phyloP scores from a whole-genome alignment of 352 stramenopile genomes.

The Pythium folliculosum region DNA sequence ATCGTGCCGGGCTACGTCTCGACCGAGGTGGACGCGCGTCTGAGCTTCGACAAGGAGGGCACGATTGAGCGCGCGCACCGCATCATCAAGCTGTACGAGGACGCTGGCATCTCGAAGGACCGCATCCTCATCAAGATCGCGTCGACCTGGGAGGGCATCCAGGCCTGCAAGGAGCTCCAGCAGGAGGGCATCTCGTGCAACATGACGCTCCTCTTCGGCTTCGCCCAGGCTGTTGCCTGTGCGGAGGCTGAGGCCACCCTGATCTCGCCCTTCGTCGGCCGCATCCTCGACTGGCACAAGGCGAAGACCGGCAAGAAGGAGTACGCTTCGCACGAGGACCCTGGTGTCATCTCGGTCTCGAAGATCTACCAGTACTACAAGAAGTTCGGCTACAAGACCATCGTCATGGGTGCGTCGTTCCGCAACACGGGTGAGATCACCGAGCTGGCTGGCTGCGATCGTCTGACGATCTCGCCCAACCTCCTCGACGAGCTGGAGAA shows the following conservation, averaged over 20 bases:
- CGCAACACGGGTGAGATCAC: constrained; percentile 97
- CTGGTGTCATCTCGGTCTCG: constrained; percentile 95
- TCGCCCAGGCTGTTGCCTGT: constrained; percentile 95
- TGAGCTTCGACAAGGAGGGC: constrained; percentile 95
- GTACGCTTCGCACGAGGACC: constrained; percentile 95
- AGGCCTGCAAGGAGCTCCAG: constrained; percentile 96
- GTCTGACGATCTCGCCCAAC: constrained; percentile 96
- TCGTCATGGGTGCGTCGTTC: constrained; percentile 96
- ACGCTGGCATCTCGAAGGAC: constrained; percentile 92
- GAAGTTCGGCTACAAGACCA: constrained; percentile 95
- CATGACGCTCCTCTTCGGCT: constrained; percentile 98
- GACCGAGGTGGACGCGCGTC: constrained; percentile 97
- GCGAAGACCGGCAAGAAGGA: constrained; percentile 90
- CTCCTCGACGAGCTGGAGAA: constrained; percentile 93
- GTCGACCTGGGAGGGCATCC: constrained; percentile 97
- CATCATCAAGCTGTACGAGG: constrained; percentile 98
- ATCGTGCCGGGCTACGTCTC: constrained; percentile 98
- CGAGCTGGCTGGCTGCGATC: constrained; percentile 96
- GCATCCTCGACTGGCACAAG: constrained; percentile 98
- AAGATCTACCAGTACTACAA: constrained; percentile 99
- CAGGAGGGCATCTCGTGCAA: constrained; percentile 98
- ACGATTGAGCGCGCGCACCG: constrained; percentile 92
- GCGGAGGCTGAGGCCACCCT: constrained; percentile 95
- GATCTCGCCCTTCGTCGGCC: constrained; percentile 96
- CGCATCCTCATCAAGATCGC: constrained; percentile 99